Evolutionary conservation across 2,329 filamentous ascomycete species (phyloP).

Genomic region (Biscogniauxia mediterranea): DNA sequence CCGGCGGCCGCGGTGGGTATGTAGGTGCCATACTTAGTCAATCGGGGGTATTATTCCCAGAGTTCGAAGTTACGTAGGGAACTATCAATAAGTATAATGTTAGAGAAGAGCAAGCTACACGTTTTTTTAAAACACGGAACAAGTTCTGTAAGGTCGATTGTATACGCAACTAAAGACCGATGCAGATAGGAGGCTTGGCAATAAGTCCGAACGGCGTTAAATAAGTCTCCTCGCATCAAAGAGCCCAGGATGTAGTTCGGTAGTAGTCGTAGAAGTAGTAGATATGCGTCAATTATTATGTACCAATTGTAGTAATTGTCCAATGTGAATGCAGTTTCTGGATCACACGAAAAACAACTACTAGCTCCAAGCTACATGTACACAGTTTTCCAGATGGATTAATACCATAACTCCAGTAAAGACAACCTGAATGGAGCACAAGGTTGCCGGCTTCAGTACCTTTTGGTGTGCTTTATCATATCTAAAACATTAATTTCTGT

Average conservation of each 20-base stretch:
- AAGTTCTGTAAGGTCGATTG: too few relatives aligned
- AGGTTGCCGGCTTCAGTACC: neutral
- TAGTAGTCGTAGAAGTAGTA: neutral
- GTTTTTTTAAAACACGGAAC: too few relatives aligned
- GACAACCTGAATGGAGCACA: neutral
- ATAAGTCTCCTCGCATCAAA: neutral
- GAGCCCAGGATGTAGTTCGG: neutral
- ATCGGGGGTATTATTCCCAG: neutral
- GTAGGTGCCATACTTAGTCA: conserved; percentile 5
- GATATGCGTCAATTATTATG: too few relatives aligned
- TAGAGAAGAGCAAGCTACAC: neutral
- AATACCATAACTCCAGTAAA: neutral
- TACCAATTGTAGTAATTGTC: too few relatives aligned
- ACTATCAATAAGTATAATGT: too few relatives aligned
- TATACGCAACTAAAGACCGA: neutral
- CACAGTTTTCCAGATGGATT: neutral
- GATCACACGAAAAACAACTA: too few relatives aligned
- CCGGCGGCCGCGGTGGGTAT: conserved; percentile 8
- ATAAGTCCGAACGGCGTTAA: conserved; percentile 1
- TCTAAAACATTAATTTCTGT: neutral
- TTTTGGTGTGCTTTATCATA: neutral
- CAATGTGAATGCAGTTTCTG: too few relatives aligned
- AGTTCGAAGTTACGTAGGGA: neutral
- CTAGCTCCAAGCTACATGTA: neutral
- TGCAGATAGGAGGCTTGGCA: neutral